Conservation (phyloP, 257 asterid genomes). For the Primulina tabacum region DNA sequence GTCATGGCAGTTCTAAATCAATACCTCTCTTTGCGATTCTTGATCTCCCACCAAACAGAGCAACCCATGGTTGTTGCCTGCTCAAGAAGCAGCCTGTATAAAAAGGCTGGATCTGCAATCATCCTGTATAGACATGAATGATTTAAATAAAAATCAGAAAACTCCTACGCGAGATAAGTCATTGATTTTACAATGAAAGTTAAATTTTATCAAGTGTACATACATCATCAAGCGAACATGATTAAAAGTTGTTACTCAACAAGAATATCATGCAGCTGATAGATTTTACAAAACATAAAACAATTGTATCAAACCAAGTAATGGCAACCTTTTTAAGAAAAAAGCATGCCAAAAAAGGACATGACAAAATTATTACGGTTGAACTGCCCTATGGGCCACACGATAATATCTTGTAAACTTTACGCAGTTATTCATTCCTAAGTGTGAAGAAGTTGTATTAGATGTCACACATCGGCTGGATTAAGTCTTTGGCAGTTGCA, state of each 20-base stretch:
- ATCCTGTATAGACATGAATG: conserved; percentile 50
- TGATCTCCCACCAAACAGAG: conserved; percentile 92
- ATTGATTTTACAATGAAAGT: background rate
- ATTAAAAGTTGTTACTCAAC: background rate
- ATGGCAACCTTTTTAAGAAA: background rate
- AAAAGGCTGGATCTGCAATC: conserved; percentile 98
- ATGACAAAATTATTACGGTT: background rate
- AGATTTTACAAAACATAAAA: background rate
- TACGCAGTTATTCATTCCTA: no score
- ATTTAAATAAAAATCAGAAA: conserved; percentile 16
- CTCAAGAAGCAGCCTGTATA: conserved; percentile 77
- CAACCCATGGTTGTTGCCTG: conserved; percentile 90
- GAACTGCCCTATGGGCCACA: no score
- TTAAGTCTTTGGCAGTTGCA: no score
- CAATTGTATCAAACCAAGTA: background rate
- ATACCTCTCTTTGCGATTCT: conserved; percentile 92
- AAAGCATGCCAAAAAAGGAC: background rate
- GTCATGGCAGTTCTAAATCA: background rate
- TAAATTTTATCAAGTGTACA: background rate
- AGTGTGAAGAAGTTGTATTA: no score
- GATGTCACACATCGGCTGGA: no score
- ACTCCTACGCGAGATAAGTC: background rate
- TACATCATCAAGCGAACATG: background rate
- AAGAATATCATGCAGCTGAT: conserved; percentile 8
- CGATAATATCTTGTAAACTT: no score